These are phyloP conservation scores for Lonicera japonica DNA, from an alignment of 129 eudicot species.

Conservation along the genomic window DNA sequence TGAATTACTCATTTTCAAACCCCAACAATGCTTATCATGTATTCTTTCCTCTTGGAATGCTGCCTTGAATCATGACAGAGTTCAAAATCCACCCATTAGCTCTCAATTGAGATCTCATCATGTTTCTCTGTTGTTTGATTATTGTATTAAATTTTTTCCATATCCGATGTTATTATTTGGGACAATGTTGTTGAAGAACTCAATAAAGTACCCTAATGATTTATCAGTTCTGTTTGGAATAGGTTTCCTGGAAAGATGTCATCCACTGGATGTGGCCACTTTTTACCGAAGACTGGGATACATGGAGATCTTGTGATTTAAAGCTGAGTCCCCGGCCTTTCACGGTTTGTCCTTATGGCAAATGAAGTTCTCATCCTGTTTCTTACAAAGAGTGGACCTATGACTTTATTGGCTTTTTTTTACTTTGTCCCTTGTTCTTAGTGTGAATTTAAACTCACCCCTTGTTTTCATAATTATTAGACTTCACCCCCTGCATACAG, in stretches of 20 bases:
- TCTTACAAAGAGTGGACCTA: neutral
- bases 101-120: too few relatives aligned
- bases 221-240: conserved; percentile 9
- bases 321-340: conserved; percentile 81
- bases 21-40: neutral
- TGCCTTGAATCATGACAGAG: neutral
- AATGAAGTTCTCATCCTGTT: conserved; percentile 4
- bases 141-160: neutral
- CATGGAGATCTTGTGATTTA: conserved; percentile 77
- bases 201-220: neutral
- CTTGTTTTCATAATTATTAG: too few relatives aligned
- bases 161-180: neutral
- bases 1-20: conserved; percentile 1
- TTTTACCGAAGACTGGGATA: conserved; percentile 81
- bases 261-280: conserved; percentile 99
- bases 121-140: neutral
- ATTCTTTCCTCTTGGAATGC: neutral
- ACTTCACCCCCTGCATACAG: too few relatives aligned
- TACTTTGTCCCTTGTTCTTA: neutral
- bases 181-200: neutral
- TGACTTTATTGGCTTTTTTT: conserved; percentile 7
- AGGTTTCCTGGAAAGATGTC: conserved; percentile 87
- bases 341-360: conserved; percentile 42
- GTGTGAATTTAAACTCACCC: neutral
- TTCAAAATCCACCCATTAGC: neutral